A percentile compares a stretch with the other conserved stretches of the same genome.
Conservation (phyloP, 139 green algal species). For the Closterium sp. region DNA sequence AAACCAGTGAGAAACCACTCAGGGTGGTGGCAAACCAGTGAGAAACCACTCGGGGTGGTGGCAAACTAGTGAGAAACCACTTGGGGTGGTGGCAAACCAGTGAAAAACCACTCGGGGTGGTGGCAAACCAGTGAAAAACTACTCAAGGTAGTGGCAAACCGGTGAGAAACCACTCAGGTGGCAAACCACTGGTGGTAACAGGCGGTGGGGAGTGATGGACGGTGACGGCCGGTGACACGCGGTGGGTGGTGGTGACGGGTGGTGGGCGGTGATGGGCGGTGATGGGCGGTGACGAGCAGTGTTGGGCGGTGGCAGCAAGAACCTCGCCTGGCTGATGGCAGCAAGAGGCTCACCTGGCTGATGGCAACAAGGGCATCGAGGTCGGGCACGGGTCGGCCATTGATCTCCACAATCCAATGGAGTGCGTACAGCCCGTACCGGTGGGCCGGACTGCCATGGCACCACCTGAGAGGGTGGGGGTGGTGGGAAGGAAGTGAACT, state of each 20-base stretch:
- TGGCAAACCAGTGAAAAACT: too few species aligned
- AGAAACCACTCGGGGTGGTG: too few species aligned
- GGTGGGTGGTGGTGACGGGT: too few species aligned
- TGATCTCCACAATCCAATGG: slow-evolving; percentile 79
- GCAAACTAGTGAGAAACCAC: too few species aligned
- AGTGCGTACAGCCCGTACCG: slow-evolving; percentile 84
- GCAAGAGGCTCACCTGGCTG: slow-evolving; percentile 19
- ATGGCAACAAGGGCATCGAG: slow-evolving; percentile 72
- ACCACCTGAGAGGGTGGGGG: slow-evolving; percentile 69
- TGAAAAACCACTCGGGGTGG: too few species aligned
- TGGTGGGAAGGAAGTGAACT: neutral
- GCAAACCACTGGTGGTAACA: neutral
- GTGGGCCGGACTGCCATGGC: slow-evolving; percentile 80
- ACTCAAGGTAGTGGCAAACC: too few species aligned
- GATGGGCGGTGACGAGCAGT: too few species aligned
- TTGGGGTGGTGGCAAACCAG: too few species aligned
- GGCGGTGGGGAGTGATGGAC: neutral
- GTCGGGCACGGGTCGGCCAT: slow-evolving; percentile 66
- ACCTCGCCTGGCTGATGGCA: neutral
- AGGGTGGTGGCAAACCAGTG: too few species aligned
- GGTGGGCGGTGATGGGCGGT: too few species aligned
- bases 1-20: too few species aligned
- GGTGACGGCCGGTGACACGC: neutral
- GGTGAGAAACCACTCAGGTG: neutral
- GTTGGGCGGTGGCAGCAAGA: too few species aligned